These are phyloP conservation scores for Jatropha podagrica DNA, from an alignment of 441 rosid genomes.

Conservation along the genomic window DNA sequence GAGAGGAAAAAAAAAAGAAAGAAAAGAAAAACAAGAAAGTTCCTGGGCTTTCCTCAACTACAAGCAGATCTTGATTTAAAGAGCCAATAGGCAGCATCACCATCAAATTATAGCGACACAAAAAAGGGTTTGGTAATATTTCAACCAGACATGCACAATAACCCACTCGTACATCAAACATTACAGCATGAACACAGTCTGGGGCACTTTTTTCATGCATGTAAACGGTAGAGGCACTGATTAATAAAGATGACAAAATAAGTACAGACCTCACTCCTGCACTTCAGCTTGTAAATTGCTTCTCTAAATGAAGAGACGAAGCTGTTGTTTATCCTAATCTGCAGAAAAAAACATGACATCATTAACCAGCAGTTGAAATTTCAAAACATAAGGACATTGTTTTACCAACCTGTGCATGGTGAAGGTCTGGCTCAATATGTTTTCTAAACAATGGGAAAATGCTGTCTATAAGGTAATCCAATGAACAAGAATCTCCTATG, in stretches of 20 bases:
- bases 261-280: constrained; percentile 86
- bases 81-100: neutral
- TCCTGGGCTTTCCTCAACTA: neutral
- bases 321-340: constrained; percentile 99
- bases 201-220: neutral
- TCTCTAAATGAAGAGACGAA: constrained; percentile 97
- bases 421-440: constrained; percentile 98
- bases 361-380: constrained; percentile 32
- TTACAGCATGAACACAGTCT: neutral
- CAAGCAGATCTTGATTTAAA: too few species aligned
- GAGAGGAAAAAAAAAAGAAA: neutral
- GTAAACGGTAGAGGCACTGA: neutral
- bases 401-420: constrained; percentile 93
- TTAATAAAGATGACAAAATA: constrained; percentile 15
- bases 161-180: neutral
- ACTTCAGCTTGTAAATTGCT: constrained; percentile 96
- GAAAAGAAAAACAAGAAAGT: neutral
- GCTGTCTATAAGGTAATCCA: constrained; percentile 95
- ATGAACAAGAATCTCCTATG: constrained; percentile 94
- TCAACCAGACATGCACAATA: neutral
- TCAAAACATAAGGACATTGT: constrained; percentile 20
- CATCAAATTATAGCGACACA: neutral
- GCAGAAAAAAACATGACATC: constrained; percentile 41
- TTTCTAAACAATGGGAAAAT: constrained; percentile 95
- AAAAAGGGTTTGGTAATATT: neutral